phyloP scores from a whole-genome alignment of 1,139 yeast species.

The Magnusiomyces magnusii region DNA sequence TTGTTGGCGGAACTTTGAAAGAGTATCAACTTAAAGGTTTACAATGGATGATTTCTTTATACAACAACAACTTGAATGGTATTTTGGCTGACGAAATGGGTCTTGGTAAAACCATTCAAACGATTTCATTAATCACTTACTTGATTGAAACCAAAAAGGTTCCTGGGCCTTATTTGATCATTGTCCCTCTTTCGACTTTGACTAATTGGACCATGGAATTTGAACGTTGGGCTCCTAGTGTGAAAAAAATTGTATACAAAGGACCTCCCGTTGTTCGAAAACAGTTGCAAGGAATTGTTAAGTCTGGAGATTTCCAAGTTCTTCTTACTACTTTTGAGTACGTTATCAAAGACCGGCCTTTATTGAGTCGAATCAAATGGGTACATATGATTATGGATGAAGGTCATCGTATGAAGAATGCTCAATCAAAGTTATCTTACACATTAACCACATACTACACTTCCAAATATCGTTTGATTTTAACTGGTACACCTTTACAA shows the following conservation, averaged over 20 bases:
- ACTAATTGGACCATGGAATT: constrained; percentile 97
- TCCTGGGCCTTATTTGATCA: constrained; percentile 59
- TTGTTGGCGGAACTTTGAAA: constrained; percentile 89
- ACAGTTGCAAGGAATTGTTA: constrained; percentile 61
- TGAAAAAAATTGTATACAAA: constrained; percentile 38
- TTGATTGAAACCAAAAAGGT: constrained; percentile 60
- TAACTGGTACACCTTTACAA: constrained; percentile 97
- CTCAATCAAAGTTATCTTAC: constrained; percentile 76
- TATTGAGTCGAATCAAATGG: constrained; percentile 74
- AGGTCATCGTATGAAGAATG: constrained; percentile 97
- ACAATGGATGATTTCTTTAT: constrained; percentile 97
- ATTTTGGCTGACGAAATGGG: constrained; percentile 96
- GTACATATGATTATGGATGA: constrained; percentile 98
- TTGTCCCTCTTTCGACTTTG: constrained; percentile 89
- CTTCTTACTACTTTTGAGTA: constrained; percentile 65
- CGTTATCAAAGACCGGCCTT: constrained; percentile 81
- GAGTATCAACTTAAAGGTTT: constrained; percentile 92
- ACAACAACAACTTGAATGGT: constrained; percentile 89
- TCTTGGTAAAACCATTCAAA: constrained; percentile 80
- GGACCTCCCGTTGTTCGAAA: constrained; percentile 79
- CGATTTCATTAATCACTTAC: constrained; percentile 69
- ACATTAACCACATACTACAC: constrained; percentile 79
- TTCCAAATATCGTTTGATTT: constrained; percentile 76
- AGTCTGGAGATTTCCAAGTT: constrained; percentile 79
- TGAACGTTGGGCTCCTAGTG: constrained; percentile 82